Evolutionary conservation across 2,329 filamentous ascomycete species (phyloP).

Genomic region (Fusarium sambucinum): DNA sequence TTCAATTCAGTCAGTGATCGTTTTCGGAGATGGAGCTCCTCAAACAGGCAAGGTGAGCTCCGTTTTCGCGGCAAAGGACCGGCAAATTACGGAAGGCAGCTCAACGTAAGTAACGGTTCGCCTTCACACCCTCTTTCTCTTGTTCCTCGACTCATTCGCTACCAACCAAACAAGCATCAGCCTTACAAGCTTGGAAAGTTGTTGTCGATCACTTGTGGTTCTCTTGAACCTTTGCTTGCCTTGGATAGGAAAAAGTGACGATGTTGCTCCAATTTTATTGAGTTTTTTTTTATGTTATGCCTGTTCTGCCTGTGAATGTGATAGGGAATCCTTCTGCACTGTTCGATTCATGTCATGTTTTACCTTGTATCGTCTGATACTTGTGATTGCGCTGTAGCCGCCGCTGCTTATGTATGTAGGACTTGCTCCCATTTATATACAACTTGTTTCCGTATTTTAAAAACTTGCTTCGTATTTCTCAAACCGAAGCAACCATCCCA

Average conservation of each 20-base stretch:
- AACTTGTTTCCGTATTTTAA: not conserved
- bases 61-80: slow-evolving; percentile 42
- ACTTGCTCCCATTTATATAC: not conserved
- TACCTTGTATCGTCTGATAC: not conserved
- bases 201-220: slow-evolving; percentile 30
- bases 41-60: slow-evolving; percentile 36
- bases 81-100: slow-evolving; percentile 45
- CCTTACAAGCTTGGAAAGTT: slow-evolving; percentile 17
- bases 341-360: slow-evolving; percentile 21
- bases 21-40: slow-evolving; percentile 31
- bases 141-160: slow-evolving; percentile 5
- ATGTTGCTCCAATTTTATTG: slow-evolving; percentile 30
- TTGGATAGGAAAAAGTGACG: slow-evolving; percentile 21
- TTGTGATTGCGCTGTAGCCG: slow-evolving; percentile 4
- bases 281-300: slow-evolving; percentile 19
- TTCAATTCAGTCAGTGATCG: slow-evolving; percentile 7
- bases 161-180: slow-evolving; percentile 17
- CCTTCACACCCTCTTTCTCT: not conserved
- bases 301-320: slow-evolving; percentile 8
- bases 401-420: not conserved
- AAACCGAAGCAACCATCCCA: not conserved
- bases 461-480: not conserved
- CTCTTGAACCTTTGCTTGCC: not conserved
- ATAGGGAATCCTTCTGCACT: slow-evolving; percentile 25
- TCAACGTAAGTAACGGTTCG: slow-evolving; percentile 10